These are phyloP conservation scores for Diplocarpon mali DNA, from an alignment of 2,329 filamentous ascomycete species.

Conservation along the genomic window DNA sequence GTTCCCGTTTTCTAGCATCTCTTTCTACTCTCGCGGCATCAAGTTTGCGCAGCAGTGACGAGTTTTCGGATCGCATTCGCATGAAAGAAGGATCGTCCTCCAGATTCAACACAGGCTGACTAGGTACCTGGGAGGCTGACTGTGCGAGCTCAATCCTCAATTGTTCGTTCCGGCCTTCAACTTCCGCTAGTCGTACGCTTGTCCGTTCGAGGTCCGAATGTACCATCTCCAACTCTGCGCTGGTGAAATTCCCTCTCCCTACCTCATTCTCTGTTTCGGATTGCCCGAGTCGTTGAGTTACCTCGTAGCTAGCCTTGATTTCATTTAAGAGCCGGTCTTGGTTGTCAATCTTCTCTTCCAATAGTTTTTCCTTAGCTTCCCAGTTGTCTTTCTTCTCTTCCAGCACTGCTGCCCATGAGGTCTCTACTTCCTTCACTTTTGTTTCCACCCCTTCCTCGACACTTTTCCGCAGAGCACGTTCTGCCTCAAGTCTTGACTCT, in stretches of 20 bases:
- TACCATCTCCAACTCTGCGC: constrained; percentile 88
- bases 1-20: constrained; percentile 65
- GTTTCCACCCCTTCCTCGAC: constrained; percentile 67
- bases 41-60: constrained; percentile 77
- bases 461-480: constrained; percentile 60
- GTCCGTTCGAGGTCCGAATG: constrained; percentile 85
- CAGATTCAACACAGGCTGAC: constrained; percentile 47
- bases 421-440: constrained; percentile 80
- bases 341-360: constrained; percentile 90
- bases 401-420: constrained; percentile 80
- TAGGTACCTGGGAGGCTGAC: constrained; percentile 61
- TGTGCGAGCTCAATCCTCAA: constrained; percentile 84
- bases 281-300: constrained; percentile 77
- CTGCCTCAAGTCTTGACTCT: constrained; percentile 68
- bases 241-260: constrained; percentile 57
- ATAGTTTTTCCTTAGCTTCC: constrained; percentile 79
- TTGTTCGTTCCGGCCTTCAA: constrained; percentile 91
- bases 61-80: constrained; percentile 85
- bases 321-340: constrained; percentile 89
- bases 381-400: constrained; percentile 95
- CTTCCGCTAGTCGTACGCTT: constrained; percentile 73
- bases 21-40: constrained; percentile 76
- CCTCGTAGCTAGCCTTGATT: constrained; percentile 93
- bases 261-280: constrained; percentile 49
- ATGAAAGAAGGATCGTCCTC: constrained; percentile 88